These are phyloP conservation scores for Megacollybia marginata DNA, from an alignment of 768 basidiomycete genomes.

Conservation along the genomic window DNA sequence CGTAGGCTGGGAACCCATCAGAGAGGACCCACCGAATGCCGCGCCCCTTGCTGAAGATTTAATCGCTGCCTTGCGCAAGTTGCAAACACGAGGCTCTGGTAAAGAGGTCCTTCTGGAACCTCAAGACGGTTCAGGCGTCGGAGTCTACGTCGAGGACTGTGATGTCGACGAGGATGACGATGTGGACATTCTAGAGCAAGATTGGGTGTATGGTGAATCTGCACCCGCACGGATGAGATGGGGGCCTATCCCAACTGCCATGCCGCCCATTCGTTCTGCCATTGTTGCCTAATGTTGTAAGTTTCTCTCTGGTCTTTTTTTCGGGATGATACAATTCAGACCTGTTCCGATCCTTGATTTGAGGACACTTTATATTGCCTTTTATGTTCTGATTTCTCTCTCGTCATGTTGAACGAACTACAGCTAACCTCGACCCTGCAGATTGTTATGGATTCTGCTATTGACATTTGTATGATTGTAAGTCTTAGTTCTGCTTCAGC, in stretches of 20 bases:
- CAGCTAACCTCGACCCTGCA: too few relatives aligned
- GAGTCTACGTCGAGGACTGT: conserved; percentile 73
- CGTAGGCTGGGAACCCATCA: conserved; percentile 90
- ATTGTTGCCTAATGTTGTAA: conserved; percentile 3
- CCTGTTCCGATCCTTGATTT: too few relatives aligned
- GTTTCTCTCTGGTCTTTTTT: too few relatives aligned
- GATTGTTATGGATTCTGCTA: too few relatives aligned
- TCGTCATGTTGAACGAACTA: too few relatives aligned
- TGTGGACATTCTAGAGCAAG: conserved; percentile 32
- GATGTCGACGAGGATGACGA: conserved; percentile 24
- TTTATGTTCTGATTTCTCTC: too few relatives aligned
- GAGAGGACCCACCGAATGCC: conserved; percentile 85
- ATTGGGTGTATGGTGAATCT: conserved; percentile 61
- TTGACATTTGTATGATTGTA: too few relatives aligned
- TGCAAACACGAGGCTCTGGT: conserved; percentile 41
- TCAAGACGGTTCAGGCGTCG: conserved; percentile 62
- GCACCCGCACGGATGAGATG: conserved; percentile 38
- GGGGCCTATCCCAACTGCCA: conserved; percentile 47
- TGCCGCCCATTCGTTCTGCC: conserved; percentile 41
- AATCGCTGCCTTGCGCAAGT: conserved; percentile 64
- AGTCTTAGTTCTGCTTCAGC: too few relatives aligned
- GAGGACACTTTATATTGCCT: too few relatives aligned
- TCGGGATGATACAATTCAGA: too few relatives aligned
- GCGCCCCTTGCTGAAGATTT: conserved; percentile 72
- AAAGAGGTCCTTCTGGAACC: conserved; percentile 62